Evolutionary conservation across 2,329 filamentous ascomycete species (phyloP).

Genomic region (Scortechinia acanthostroma): DNA sequence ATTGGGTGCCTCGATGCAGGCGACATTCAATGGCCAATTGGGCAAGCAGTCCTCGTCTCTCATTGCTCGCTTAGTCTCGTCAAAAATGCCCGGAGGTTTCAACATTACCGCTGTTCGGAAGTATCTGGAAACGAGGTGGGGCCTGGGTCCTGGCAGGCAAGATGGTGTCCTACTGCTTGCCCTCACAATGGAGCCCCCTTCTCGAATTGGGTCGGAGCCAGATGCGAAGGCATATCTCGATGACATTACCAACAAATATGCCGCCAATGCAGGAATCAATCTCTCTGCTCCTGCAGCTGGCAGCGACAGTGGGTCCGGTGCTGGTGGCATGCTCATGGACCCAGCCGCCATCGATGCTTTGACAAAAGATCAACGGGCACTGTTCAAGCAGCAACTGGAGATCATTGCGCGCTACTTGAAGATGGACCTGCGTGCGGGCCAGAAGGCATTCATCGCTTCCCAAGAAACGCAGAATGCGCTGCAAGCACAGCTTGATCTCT

Average conservation of each 20-base stretch:
- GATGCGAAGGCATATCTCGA: conserved; percentile 93
- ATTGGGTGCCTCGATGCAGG: conserved; percentile 17
- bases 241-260: conserved; percentile 82
- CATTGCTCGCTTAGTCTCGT: conserved; percentile 10
- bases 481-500: conserved; percentile 51
- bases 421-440: conserved; percentile 90
- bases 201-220: conserved; percentile 79
- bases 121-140: conserved; percentile 15
- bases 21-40: conserved; percentile 13
- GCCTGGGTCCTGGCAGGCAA: conserved; percentile 10
- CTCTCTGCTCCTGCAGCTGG: conserved; percentile 71
- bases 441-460: conserved; percentile 81
- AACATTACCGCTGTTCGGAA: conserved; percentile 9
- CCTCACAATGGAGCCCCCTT: conserved; percentile 11
- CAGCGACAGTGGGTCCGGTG: conserved; percentile 53
- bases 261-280: conserved; percentile 73
- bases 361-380: conserved; percentile 46
- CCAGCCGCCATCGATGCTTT: conserved; percentile 92
- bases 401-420: conserved; percentile 92
- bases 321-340: conserved; percentile 94
- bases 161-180: conserved; percentile 11
- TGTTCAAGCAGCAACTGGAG: conserved; percentile 98
- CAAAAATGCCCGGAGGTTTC: conserved; percentile 18
- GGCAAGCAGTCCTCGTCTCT: conserved; percentile 4
- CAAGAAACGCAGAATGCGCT: conserved; percentile 81